A percentile compares a stretch with the other conserved stretches of the same genome.
Evolutionary conservation across 2,329 filamentous ascomycete species (phyloP).

Genomic region (Alternaria incomplexa): DNA sequence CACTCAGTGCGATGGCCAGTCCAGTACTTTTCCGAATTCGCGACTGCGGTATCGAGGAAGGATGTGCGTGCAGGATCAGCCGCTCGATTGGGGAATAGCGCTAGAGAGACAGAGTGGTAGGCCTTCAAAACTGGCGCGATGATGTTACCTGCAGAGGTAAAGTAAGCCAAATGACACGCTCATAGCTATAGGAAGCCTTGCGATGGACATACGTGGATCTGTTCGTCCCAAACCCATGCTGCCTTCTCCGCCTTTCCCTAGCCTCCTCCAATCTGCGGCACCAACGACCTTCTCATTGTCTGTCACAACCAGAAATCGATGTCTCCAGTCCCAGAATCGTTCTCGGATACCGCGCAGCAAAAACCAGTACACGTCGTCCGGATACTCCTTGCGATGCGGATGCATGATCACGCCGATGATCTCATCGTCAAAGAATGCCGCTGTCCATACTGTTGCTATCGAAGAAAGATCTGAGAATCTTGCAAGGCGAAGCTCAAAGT

Average conservation of each 20-base stretch:
- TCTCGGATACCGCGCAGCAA: slow-evolving; percentile 32
- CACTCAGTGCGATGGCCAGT: slow-evolving; percentile 33
- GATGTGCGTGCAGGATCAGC: slow-evolving; percentile 27
- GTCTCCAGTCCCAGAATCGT: slow-evolving; percentile 38
- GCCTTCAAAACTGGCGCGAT: slow-evolving; percentile 14
- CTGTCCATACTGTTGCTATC: slow-evolving; percentile 32
- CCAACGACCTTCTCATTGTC: slow-evolving; percentile 22
- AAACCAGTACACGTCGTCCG: slow-evolving; percentile 40
- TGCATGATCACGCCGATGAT: slow-evolving; percentile 43
- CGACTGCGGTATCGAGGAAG: slow-evolving; percentile 30
- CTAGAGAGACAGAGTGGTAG: slow-evolving; percentile 14
- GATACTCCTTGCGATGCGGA: slow-evolving; percentile 34
- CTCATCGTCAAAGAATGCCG: slow-evolving; percentile 42
- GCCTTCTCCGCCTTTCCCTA: slow-evolving; percentile 26
- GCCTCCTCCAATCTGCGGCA: slow-evolving; percentile 37
- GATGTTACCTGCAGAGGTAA: slow-evolving; percentile 35
- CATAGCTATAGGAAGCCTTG: too few species aligned
- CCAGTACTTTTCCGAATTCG: slow-evolving; percentile 29
- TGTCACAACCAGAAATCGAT: slow-evolving; percentile 33
- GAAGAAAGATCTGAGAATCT: slow-evolving; percentile 19
- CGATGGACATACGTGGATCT: slow-evolving; percentile 33
- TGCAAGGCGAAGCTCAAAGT: slow-evolving; percentile 17
- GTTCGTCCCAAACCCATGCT: slow-evolving; percentile 13
- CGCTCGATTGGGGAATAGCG: slow-evolving; percentile 33
- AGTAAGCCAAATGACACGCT: too few species aligned